Conservation (phyloP, 2,329 filamentous ascomycete species). For the Diaporthe velutina region DNA sequence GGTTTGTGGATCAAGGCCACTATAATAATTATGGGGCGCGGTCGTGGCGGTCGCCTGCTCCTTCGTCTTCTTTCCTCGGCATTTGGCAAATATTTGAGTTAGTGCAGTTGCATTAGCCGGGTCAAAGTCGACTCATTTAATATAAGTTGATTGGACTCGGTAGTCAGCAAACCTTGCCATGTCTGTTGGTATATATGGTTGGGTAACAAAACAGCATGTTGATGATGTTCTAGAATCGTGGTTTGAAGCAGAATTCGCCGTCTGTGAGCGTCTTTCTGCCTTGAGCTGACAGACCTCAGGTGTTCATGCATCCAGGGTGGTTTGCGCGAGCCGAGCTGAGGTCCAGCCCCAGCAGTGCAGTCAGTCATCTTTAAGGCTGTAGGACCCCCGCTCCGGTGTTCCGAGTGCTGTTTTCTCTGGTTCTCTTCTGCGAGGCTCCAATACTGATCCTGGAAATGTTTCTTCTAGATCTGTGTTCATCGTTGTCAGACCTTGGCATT, state of each 20-base stretch:
- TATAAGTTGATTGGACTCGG: background rate
- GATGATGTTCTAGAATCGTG: background rate
- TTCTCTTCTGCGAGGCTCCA: background rate
- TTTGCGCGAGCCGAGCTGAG: background rate
- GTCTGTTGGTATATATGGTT: background rate
- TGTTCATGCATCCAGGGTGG: no score
- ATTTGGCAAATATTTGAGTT: no score
- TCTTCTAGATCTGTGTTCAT: no score
- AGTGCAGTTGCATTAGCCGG: background rate
- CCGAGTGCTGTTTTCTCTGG: background rate
- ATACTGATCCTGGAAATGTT: background rate
- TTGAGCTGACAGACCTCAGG: background rate
- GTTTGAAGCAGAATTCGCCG: background rate
- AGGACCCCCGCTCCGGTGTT: background rate
- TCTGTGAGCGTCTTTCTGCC: background rate
- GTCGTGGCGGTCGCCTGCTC: no score
- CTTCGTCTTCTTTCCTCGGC: no score
- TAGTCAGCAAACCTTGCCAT: background rate
- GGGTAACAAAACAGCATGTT: no score
- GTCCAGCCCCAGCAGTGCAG: background rate
- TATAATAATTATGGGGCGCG: no score
- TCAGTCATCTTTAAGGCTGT: background rate
- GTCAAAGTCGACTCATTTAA: background rate
- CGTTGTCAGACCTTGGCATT: background rate
- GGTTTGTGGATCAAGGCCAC: no score